Base-by-base conservation (phyloP, 495 filamentous ascomycete genomes). In the Xylaria nigripes region DNA sequence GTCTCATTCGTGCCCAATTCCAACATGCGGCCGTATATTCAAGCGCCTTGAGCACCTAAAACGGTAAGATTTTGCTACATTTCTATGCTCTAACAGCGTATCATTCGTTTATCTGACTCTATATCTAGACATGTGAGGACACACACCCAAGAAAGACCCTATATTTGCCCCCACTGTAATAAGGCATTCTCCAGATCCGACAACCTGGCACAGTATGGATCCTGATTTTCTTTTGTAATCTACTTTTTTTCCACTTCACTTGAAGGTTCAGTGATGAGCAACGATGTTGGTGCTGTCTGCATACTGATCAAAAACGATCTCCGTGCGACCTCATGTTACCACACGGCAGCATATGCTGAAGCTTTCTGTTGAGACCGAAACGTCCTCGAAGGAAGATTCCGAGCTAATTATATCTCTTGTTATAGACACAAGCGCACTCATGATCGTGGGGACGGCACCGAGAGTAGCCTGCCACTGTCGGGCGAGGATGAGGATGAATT, bases 21-120 rank as follows among this genome's bases (percentile, higher is more conserved):
- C 94, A 23, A 90, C 90, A 22, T 98, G 93, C 69, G 93, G 94
- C 41, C 85, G 94, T 68, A 80, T 96, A 58, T 98, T 98, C 80
- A 98, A 98, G 83, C 85, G 93, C 66, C 81, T 98, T 77, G 93
- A 98, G 72, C 93, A 98, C 78, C 82, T 98, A 62, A 98, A 98
- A 79, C 86, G 93, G 89, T 95, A 88, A 81, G 88, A 72, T 65
- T 64, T 55, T 54, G 57, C 45, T 67, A 72, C 72, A 72, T 69
- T 67, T 79, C 76, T 83, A 64, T 74, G 62, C 55, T 53, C 60
- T 61, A 36, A 58, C 48, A 62, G 65, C 70, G 66, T 56, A 62
- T 61, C 65, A 60, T 61, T 60, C n/a, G 56, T 68, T 63, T 69
- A 74, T 73, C 79, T 81, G 69, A 79, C 76, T 68, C 70, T 72